These are phyloP conservation scores for Punica granatum DNA, from an alignment of 345 rosid genomes.

Conservation along the genomic window DNA sequence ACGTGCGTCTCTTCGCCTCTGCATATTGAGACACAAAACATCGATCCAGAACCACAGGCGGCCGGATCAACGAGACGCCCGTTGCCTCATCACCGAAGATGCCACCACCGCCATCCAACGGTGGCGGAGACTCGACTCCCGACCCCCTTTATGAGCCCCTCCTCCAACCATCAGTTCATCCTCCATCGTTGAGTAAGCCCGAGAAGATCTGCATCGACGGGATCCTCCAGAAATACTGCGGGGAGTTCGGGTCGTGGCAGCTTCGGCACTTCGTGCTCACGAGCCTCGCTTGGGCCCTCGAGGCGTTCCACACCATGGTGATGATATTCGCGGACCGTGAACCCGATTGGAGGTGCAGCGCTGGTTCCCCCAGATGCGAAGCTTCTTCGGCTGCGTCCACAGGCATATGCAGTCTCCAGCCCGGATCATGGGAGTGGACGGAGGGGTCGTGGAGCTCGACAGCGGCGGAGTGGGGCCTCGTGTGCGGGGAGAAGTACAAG, in stretches of 20 bases:
- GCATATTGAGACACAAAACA: no score
- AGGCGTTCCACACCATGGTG: conserved; percentile 92
- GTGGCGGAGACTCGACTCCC: no score
- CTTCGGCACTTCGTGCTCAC: conserved; percentile 71
- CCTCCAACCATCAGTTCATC: conserved; percentile 25
- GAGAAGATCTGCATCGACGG: conserved; percentile 62
- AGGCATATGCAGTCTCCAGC: conserved; percentile 40
- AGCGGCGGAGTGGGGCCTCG: conserved; percentile 75
- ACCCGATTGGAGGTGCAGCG: conserved; percentile 46
- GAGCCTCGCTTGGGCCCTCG: conserved; percentile 83
- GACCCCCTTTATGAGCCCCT: conserved; percentile 1
- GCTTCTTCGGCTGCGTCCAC: conserved; percentile 17
- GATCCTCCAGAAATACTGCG: conserved; percentile 70
- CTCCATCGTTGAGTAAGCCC: conserved; percentile 13
- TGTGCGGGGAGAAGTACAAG: conserved; percentile 72
- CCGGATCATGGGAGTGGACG: conserved; percentile 71
- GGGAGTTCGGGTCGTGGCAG: conserved; percentile 92
- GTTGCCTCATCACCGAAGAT: conserved; percentile 4
- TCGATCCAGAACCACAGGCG: no score
- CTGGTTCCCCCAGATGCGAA: conserved; percentile 28
- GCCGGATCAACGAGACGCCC: no score
- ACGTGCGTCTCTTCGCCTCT: background rate
- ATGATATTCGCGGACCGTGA: conserved; percentile 89
- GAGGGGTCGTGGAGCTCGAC: conserved; percentile 64
- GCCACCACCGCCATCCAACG: background rate